Evolutionary conservation across 192 early-diverging fungal genomes (phyloP).

Genomic region (Coemansia erecta): DNA sequence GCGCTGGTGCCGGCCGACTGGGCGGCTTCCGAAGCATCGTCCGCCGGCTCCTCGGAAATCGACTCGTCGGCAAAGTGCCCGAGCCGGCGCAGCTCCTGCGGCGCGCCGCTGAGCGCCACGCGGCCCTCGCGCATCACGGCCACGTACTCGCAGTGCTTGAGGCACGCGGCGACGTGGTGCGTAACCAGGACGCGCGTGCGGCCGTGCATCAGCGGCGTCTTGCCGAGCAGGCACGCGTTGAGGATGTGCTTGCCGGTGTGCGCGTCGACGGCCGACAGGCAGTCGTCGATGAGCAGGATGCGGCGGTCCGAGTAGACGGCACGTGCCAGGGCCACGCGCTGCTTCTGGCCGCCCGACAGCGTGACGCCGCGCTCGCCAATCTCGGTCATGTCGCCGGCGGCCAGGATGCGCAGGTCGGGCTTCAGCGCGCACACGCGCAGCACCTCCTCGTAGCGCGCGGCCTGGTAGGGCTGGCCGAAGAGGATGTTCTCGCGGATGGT

Average conservation of each 20-base stretch:
- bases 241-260: slow-evolving; percentile 88
- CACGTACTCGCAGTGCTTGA: slow-evolving; percentile 57
- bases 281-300: slow-evolving; percentile 81
- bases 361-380: slow-evolving; percentile 90
- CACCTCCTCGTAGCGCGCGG: slow-evolving; percentile 73
- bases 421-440: slow-evolving; percentile 81
- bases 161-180: slow-evolving; percentile 72
- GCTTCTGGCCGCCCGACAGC: slow-evolving; percentile 86
- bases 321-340: slow-evolving; percentile 80
- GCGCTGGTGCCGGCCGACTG: neutral
- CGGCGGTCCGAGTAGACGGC: slow-evolving; percentile 73
- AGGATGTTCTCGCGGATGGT: slow-evolving; percentile 82
- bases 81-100: slow-evolving; percentile 36
- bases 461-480: slow-evolving; percentile 75
- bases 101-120: slow-evolving; percentile 54
- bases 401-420: slow-evolving; percentile 80
- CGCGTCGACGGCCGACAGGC: slow-evolving; percentile 91
- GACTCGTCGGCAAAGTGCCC: slow-evolving; percentile 14
- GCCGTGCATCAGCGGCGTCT: slow-evolving; percentile 63
- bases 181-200: slow-evolving; percentile 90
- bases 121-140: slow-evolving; percentile 64
- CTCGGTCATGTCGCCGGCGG: slow-evolving; percentile 87
- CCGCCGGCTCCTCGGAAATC: neutral
- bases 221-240: slow-evolving; percentile 67
- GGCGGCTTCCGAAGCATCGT: neutral